phyloP scores from a whole-genome alignment of 768 basidiomycete genomes.

The Rhodotorula kratochvilovae region DNA sequence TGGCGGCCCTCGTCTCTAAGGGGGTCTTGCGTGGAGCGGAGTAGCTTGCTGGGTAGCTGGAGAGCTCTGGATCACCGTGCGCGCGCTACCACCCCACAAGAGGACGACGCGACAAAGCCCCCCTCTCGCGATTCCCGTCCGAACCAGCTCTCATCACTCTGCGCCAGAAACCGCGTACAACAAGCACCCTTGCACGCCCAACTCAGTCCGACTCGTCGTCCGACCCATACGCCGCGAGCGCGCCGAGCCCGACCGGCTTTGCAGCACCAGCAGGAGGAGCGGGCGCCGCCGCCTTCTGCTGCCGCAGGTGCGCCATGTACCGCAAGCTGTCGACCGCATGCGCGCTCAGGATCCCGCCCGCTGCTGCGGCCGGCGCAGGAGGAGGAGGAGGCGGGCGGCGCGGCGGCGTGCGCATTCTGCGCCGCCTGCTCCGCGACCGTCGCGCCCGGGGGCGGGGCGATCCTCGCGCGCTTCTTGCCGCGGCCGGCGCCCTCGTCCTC shows the following conservation, averaged over 20 bases:
- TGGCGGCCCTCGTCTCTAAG: too few species aligned
- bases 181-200: too few species aligned
- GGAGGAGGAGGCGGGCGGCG: conserved; percentile 45
- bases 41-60: too few species aligned
- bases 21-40: too few species aligned
- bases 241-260: conserved; percentile 30
- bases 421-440: conserved; percentile 20
- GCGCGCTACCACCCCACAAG: too few species aligned
- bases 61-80: background rate
- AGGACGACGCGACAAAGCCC: too few species aligned
- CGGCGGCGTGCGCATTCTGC: background rate
- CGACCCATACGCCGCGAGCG: conserved; percentile 35
- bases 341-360: conserved; percentile 63
- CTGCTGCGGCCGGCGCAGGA: conserved; percentile 43
- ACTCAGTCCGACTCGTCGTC: conserved; percentile 28
- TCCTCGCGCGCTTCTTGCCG: conserved; percentile 46
- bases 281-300: conserved; percentile 50
- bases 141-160: too few species aligned
- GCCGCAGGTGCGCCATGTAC: conserved; percentile 82
- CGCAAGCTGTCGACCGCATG: conserved; percentile 85
- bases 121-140: too few species aligned
- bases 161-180: too few species aligned
- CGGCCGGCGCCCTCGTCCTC: conserved; percentile 45
- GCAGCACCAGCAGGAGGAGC: conserved; percentile 41
- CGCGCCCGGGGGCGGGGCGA: conserved; percentile 23